A percentile compares a stretch with the other conserved stretches of the same genome.
Evolutionary conservation across 2,329 filamentous ascomycete species (phyloP).

Genomic region (Cucurbitaria berberidis): DNA sequence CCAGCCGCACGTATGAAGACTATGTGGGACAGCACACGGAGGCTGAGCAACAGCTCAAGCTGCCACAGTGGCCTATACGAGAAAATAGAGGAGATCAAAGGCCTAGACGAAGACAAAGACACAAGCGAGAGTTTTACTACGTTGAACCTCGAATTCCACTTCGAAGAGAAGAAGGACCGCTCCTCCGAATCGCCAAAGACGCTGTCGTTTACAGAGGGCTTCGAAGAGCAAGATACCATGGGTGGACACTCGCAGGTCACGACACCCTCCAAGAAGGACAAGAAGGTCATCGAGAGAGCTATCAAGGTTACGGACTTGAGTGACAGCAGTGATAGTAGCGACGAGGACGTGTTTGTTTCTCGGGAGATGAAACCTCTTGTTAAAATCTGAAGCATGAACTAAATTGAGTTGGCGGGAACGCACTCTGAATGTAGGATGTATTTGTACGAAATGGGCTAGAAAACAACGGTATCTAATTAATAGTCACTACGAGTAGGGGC

Average conservation of each 20-base stretch:
- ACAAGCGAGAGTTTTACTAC: slow-evolving; percentile 15
- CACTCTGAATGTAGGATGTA: neutral
- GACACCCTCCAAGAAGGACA: neutral
- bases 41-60: slow-evolving; percentile 17
- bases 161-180: slow-evolving; percentile 7
- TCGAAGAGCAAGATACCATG: slow-evolving; percentile 25
- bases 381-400: neutral
- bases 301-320: slow-evolving; percentile 1
- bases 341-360: neutral
- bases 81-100: slow-evolving; percentile 9
- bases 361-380: slow-evolving; percentile 9
- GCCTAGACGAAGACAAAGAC: neutral
- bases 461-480: neutral
- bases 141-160: slow-evolving; percentile 26
- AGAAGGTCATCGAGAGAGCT: neutral
- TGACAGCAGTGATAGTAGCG: slow-evolving; percentile 14
- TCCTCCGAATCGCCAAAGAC: slow-evolving; percentile 10
- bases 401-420: neutral
- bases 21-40: slow-evolving; percentile 27
- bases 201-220: slow-evolving; percentile 17
- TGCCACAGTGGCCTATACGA: slow-evolving; percentile 20
- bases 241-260: slow-evolving; percentile 10
- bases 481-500: neutral
- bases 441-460: neutral
- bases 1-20: slow-evolving; percentile 32